Evolutionary conservation across 805 yeast genomes (phyloP).

Genomic region (Candida andamanensis): DNA sequence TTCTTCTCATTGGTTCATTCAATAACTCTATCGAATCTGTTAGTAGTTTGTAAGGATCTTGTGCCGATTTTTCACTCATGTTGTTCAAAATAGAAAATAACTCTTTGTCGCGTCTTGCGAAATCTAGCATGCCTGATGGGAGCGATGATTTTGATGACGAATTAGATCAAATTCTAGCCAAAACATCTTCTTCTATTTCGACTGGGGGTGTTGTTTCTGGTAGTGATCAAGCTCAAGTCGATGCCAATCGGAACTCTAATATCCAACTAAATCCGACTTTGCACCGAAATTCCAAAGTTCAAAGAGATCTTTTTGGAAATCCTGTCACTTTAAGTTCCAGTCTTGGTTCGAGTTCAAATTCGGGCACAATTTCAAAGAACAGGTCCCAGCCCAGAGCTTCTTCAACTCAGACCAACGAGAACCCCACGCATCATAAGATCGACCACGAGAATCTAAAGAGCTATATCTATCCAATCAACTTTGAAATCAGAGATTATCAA

Average conservation of each 20-base stretch:
- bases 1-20: conserved; percentile 19
- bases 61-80: neutral
- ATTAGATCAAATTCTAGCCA: conserved; percentile 2
- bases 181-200: too few species aligned
- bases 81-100: too few species aligned
- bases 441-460: conserved; percentile 22
- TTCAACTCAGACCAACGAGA: conserved; percentile 2
- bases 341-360: too few species aligned
- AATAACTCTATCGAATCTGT: conserved; percentile 18
- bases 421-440: conserved; percentile 23
- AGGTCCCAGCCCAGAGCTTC: conserved; percentile 5
- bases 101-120: too few species aligned
- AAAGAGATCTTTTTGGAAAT: conserved; percentile 11
- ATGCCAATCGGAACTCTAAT: too few species aligned
- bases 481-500: conserved; percentile 84
- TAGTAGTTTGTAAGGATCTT: conserved; percentile 23
- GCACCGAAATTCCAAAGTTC: conserved; percentile 1
- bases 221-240: too few species aligned
- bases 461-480: conserved; percentile 81
- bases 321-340: conserved; percentile 4
- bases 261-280: too few species aligned
- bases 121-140: too few species aligned
- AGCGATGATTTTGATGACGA: conserved; percentile 9
- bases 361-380: too few species aligned
- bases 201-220: too few species aligned